Percentiles rank a stretch among this genome's conserved stretches.
These are phyloP conservation scores for Lipomyces sp. DNA, from an alignment of 805 yeast genomes.

Conservation along the genomic window DNA sequence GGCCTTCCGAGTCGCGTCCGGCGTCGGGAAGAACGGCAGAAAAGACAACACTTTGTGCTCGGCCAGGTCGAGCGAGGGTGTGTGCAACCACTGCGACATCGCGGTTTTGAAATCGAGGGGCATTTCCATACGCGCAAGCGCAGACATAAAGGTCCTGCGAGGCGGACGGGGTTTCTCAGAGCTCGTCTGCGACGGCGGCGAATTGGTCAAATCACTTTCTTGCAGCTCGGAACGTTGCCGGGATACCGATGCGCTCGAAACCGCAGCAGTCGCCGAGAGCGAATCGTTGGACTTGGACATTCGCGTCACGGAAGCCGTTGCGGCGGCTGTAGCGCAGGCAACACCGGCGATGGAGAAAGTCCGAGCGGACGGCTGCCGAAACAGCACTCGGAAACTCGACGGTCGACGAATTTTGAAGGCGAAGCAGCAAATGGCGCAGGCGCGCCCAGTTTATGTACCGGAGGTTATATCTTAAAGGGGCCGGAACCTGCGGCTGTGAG, in stretches of 20 bases:
- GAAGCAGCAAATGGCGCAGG: not conserved
- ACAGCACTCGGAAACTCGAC: constrained; percentile 1
- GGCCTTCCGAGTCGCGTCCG: constrained; percentile 40
- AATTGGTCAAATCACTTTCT: not conserved
- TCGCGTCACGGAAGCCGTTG: not conserved
- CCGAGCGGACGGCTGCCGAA: constrained; percentile 1
- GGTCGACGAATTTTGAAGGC: constrained; percentile 5
- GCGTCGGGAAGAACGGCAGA: constrained; percentile 54
- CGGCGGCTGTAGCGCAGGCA: constrained; percentile 4
- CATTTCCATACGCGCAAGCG: constrained; percentile 37
- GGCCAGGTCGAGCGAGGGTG: constrained; percentile 47
- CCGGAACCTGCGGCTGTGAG: not conserved
- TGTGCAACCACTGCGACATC: constrained; percentile 52
- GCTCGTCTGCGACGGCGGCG: not conserved
- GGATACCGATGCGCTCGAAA: not conserved
- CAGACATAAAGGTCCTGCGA: constrained; percentile 24
- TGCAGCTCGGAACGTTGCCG: not conserved
- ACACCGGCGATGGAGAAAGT: constrained; percentile 4
- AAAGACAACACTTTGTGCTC: constrained; percentile 59
- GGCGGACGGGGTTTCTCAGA: constrained; percentile 11
- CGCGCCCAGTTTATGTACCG: not conserved
- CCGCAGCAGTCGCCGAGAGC: not conserved
- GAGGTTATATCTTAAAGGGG: not conserved
- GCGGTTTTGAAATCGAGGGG: constrained; percentile 49
- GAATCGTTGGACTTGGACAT: not conserved